These are phyloP conservation scores for Cystobasidium onofrii DNA, from an alignment of 768 basidiomycete species.

Conservation along the genomic window DNA sequence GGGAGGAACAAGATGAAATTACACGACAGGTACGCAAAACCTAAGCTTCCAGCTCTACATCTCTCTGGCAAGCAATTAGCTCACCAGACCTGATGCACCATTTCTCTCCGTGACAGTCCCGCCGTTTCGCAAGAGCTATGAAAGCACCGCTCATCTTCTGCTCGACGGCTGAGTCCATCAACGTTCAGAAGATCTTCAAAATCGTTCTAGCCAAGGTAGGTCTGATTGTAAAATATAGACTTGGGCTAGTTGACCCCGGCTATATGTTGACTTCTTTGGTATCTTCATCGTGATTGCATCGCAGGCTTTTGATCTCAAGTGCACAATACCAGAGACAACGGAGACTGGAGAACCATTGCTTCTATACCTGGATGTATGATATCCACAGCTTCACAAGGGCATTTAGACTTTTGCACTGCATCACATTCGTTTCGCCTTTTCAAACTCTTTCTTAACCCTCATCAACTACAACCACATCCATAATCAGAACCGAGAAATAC, in stretches of 20 bases:
- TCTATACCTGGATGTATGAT: conserved; percentile 61
- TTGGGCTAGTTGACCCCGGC: background rate
- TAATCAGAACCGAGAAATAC: no score
- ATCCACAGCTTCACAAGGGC: background rate
- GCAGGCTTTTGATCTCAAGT: conserved; percentile 90
- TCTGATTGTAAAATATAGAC: background rate
- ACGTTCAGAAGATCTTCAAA: conserved; percentile 99
- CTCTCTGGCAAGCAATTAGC: background rate
- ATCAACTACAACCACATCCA: no score
- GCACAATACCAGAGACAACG: conserved; percentile 47
- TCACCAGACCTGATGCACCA: no score
- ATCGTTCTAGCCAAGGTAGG: conserved; percentile 75
- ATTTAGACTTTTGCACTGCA: background rate
- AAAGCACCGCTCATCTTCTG: conserved; percentile 99
- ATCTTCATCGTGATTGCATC: no score
- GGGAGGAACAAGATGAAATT: conserved; percentile 98
- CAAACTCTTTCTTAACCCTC: background rate
- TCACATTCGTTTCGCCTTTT: background rate
- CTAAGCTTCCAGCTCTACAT: background rate
- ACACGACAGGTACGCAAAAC: conserved; percentile 70
- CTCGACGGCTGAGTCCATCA: conserved; percentile 96
- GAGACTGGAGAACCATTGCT: conserved; percentile 92
- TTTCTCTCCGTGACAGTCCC: conserved; percentile 61
- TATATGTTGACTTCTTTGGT: background rate
- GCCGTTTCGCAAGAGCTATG: conserved; percentile 97